Conservation (phyloP, 177 flowering plant genomes). For the Vitis hybrid region DNA sequence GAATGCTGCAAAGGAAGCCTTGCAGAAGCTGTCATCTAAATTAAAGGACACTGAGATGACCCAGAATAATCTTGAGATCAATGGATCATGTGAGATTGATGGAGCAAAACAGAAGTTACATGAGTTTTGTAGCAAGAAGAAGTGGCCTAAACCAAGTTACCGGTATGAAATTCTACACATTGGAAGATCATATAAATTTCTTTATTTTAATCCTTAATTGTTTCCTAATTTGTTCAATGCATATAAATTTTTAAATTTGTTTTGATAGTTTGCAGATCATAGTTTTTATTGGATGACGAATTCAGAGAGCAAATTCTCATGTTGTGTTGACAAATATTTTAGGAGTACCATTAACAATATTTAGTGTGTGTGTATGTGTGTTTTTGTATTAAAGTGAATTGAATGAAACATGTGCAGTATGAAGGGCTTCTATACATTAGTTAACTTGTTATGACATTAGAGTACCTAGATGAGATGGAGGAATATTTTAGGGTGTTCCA, state of each 20-base stretch:
- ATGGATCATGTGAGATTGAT: constrained; percentile 40
- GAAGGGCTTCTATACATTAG: no score
- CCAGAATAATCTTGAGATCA: neutral
- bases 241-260: neutral
- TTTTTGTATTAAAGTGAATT: no score
- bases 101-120: constrained; percentile 70
- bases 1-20: constrained; percentile 62
- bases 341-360: no score
- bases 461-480: no score
- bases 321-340: no score
- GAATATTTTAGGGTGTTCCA: no score
- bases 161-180: constrained; percentile 31
- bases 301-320: no score
- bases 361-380: no score
- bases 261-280: neutral
- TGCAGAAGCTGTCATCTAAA: constrained; percentile 29
- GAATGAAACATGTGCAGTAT: no score
- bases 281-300: no score
- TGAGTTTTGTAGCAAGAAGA: constrained; percentile 62
- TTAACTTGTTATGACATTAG: no score
- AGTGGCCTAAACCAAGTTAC: constrained; percentile 67
- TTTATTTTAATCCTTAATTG: neutral
- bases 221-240: neutral
- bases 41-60: constrained; percentile 1
- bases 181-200: neutral